Conservation (phyloP, 163 green algal genomes). For the Scenedesmus sp. region DNA sequence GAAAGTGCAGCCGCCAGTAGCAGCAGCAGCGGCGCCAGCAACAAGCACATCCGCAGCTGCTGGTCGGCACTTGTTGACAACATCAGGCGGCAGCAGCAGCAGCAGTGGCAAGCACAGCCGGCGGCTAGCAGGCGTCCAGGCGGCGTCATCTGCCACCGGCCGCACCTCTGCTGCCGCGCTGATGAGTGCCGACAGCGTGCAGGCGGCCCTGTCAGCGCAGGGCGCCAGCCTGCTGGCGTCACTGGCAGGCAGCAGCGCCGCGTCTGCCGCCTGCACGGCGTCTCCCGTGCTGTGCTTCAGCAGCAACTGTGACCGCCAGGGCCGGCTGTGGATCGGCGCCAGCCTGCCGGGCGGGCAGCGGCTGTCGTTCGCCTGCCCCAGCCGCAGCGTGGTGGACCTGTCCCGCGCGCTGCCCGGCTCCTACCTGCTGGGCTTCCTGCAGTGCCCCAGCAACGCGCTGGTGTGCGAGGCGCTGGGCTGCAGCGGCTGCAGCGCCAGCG, state of each 20-base stretch:
- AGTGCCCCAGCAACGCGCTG: slow-evolving; percentile 47
- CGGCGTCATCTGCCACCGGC: not conserved
- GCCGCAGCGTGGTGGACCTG: slow-evolving; percentile 11
- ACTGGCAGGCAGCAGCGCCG: slow-evolving; percentile 2
- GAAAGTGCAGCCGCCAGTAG: not conserved
- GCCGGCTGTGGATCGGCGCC: slow-evolving; percentile 15
- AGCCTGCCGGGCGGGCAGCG: not conserved
- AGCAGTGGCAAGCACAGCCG: not conserved
- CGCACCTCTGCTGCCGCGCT: not conserved
- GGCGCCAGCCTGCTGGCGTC: not conserved
- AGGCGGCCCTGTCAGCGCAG: not conserved
- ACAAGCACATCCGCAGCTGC: not conserved
- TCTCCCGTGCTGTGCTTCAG: slow-evolving; percentile 36
- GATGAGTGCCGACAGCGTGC: not conserved
- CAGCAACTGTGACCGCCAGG: not conserved
- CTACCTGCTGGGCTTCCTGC: slow-evolving; percentile 12
- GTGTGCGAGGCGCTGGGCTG: slow-evolving; percentile 41
- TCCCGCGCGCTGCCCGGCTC: not conserved
- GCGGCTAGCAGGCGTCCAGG: not conserved
- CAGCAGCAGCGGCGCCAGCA: not conserved
- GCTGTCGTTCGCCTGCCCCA: not conserved
- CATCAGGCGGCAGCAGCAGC: not conserved
- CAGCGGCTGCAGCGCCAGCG: not conserved
- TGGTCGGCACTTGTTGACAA: not conserved
- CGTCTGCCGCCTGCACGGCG: not conserved